Evolutionary conservation across 768 basidiomycete genomes (phyloP).

Genomic region (Kwoniella sp.): DNA sequence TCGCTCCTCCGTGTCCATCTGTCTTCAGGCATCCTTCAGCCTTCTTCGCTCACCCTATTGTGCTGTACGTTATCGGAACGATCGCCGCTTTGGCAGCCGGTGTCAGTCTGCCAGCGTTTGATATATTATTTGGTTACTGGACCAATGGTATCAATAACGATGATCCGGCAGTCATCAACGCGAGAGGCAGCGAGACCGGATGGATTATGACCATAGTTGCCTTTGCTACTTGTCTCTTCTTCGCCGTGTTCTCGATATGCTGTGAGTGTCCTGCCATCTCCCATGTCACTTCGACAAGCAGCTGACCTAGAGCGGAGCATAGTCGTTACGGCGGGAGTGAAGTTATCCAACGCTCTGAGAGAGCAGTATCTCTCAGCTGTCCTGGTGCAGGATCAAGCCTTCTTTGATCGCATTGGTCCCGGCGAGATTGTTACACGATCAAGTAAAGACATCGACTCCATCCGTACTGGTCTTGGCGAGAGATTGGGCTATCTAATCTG

Average conservation of each 20-base stretch:
- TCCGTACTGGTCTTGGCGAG: slow-evolving; percentile 40
- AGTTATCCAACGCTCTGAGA: slow-evolving; percentile 32
- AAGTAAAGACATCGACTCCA: slow-evolving; percentile 38
- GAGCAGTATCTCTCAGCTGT: slow-evolving; percentile 41
- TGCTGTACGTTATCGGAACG: slow-evolving; percentile 33
- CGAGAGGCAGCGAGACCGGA: slow-evolving; percentile 28
- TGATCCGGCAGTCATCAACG: slow-evolving; percentile 13
- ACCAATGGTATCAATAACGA: slow-evolving; percentile 33
- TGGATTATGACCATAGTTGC: slow-evolving; percentile 45
- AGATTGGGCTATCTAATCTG: slow-evolving; percentile 41
- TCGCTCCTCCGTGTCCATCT: slow-evolving; percentile 36
- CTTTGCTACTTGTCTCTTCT: slow-evolving; percentile 24
- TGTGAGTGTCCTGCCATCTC: slow-evolving; percentile 28
- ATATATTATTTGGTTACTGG: slow-evolving; percentile 44
- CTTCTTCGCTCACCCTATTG: slow-evolving; percentile 31
- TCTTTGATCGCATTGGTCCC: slow-evolving; percentile 43
- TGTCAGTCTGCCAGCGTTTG: slow-evolving; percentile 39
- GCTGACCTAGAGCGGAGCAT: slow-evolving; percentile 1
- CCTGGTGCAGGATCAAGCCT: slow-evolving; percentile 39
- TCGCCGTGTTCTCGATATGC: slow-evolving; percentile 27
- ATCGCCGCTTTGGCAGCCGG: slow-evolving; percentile 34
- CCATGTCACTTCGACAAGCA: not conserved
- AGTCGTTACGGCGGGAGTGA: slow-evolving; percentile 37
- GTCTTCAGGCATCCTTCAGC: slow-evolving; percentile 19
- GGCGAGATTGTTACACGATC: slow-evolving; percentile 40